These are phyloP conservation scores for Chloris gayana DNA, from an alignment of 176 grass and related monocot species.

Conservation along the genomic window DNA sequence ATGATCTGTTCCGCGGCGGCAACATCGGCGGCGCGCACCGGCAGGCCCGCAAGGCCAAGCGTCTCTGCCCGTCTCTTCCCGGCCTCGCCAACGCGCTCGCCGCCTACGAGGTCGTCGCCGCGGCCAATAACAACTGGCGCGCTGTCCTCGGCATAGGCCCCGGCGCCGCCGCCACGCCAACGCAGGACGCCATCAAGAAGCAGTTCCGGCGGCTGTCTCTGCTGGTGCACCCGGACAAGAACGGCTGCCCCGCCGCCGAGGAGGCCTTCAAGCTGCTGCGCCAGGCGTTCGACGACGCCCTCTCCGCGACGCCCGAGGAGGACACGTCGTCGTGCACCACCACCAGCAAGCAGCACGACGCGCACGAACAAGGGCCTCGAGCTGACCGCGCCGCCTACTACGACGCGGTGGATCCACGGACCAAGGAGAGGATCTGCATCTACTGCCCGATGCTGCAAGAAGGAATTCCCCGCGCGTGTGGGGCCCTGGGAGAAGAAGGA, in stretches of 20 bases:
- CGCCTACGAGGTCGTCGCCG: constrained; percentile 35
- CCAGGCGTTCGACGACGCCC: not conserved
- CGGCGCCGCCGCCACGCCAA: not conserved
- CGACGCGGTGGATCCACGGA: no score
- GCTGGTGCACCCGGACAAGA: constrained; percentile 41
- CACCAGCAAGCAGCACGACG: no score
- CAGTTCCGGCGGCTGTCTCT: constrained; percentile 17
- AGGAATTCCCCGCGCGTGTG: not conserved
- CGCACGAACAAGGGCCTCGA: not conserved
- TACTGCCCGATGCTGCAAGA: constrained; percentile 31
- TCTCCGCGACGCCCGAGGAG: not conserved
- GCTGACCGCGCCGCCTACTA: no score
- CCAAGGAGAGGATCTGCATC: not conserved
- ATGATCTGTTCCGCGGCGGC: constrained; percentile 42
- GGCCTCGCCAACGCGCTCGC: constrained; percentile 23
- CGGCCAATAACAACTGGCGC: not conserved
- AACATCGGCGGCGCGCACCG: constrained; percentile 22
- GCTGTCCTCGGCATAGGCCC: not conserved
- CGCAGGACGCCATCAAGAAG: constrained; percentile 20
- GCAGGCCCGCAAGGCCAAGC: constrained; percentile 10
- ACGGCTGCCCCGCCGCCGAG: constrained; percentile 26
- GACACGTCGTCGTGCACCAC: no score
- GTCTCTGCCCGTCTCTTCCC: constrained; percentile 24
- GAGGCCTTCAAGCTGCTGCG: constrained; percentile 19
- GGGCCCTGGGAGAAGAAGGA: not conserved